Percentiles rank a stretch among this genome's conserved stretches.
Evolutionary conservation across 2,329 filamentous ascomycete species (phyloP).

Genomic region (Bipolaris oryzae): DNA sequence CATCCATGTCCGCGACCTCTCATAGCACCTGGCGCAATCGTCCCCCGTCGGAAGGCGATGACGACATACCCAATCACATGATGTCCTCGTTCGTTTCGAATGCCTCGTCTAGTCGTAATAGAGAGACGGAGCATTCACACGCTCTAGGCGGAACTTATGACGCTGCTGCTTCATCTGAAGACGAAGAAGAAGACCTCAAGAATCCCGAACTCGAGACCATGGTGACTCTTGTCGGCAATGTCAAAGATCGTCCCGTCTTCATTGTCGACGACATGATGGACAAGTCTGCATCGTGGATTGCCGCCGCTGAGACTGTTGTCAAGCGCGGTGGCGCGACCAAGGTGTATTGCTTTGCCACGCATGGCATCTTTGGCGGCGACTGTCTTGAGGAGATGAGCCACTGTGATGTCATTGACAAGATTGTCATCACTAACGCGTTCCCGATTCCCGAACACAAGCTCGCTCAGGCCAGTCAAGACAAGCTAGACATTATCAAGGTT

Average conservation of each 20-base stretch:
- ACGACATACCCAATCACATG: slow-evolving; percentile 78
- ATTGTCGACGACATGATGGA: slow-evolving; percentile 99
- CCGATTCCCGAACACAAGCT: slow-evolving; percentile 80
- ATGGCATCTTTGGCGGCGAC: slow-evolving; percentile 90
- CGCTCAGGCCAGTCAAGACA: slow-evolving; percentile 66
- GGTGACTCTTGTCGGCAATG: slow-evolving; percentile 96
- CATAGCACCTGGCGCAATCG: slow-evolving; percentile 58
- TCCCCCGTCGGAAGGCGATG: slow-evolving; percentile 56
- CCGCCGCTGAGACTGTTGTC: slow-evolving; percentile 93
- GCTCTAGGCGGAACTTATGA: slow-evolving; percentile 85
- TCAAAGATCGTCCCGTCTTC: slow-evolving; percentile 84
- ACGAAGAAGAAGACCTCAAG: slow-evolving; percentile 88
- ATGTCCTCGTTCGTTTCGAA: slow-evolving; percentile 80
- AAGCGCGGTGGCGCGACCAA: slow-evolving; percentile 90
- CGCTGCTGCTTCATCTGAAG: slow-evolving; percentile 80
- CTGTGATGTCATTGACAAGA: slow-evolving; percentile 91
- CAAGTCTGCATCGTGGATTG: slow-evolving; percentile 95
- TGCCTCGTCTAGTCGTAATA: slow-evolving; percentile 63
- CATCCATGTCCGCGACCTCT: slow-evolving; percentile 68
- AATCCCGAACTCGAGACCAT: slow-evolving; percentile 86
- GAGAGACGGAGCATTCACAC: slow-evolving; percentile 62
- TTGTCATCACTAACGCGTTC: slow-evolving; percentile 97
- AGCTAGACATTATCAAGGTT: slow-evolving; percentile 87
- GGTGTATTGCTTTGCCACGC: slow-evolving; percentile 97
- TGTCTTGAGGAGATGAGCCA: slow-evolving; percentile 87